Conservation (phyloP, 2,329 filamentous ascomycete genomes). For the Nemania serpens region DNA sequence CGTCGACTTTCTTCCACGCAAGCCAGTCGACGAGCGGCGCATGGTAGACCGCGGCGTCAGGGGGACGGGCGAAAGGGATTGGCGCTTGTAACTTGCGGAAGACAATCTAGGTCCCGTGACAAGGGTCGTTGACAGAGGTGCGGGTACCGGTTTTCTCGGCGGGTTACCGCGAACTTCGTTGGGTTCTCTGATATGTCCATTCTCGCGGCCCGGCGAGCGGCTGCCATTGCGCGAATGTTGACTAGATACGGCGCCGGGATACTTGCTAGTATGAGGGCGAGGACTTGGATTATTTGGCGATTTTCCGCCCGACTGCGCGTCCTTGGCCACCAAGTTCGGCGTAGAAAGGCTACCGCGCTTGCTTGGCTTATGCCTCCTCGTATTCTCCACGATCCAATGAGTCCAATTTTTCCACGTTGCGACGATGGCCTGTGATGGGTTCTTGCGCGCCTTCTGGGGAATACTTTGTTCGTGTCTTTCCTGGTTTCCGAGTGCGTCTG, state of each 20-base stretch:
- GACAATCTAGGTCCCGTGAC: constrained; percentile 44
- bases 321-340: constrained; percentile 61
- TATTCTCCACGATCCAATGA: constrained; percentile 66
- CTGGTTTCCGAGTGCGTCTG: constrained; percentile 52
- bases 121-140: constrained; percentile 38
- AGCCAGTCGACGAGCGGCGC: constrained; percentile 78
- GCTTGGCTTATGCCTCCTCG: constrained; percentile 55
- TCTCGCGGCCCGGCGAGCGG: constrained; percentile 57
- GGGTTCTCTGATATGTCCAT: constrained; percentile 50
- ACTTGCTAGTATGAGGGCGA: constrained; percentile 64
- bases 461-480: constrained; percentile 34
- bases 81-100: constrained; percentile 64
- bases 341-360: constrained; percentile 62
- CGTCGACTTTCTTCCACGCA: constrained; percentile 92
- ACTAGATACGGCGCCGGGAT: constrained; percentile 49
- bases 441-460: constrained; percentile 57
- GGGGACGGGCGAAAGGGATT: constrained; percentile 84
- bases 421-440: constrained; percentile 62
- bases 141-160: constrained; percentile 37
- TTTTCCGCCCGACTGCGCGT: constrained; percentile 48
- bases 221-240: constrained; percentile 48
- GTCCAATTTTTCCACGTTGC: constrained; percentile 68
- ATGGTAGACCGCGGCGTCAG: constrained; percentile 87
- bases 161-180: constrained; percentile 31
- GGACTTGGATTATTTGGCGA: constrained; percentile 58